These are phyloP conservation scores for Solanum commersonii DNA, from an alignment of 257 asterid species.

Conservation along the genomic window DNA sequence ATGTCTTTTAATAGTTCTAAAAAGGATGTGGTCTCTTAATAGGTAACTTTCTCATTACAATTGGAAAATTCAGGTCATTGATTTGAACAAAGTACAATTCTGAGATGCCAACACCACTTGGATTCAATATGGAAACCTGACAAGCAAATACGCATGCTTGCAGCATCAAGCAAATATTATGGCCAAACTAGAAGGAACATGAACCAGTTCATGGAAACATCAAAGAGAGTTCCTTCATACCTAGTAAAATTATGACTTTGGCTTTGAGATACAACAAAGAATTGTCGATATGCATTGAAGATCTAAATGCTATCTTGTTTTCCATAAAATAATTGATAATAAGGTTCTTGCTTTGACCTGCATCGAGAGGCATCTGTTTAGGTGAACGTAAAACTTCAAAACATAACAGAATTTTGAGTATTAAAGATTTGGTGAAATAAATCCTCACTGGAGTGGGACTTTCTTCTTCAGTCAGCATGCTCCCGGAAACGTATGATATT, in stretches of 20 bases:
- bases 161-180: background rate
- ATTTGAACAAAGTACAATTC: background rate
- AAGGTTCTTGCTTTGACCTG: background rate
- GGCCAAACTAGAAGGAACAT: background rate
- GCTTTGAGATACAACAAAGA: background rate
- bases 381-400: background rate
- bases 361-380: background rate
- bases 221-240: background rate
- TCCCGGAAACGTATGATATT: constrained; percentile 56
- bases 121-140: background rate
- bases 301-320: background rate
- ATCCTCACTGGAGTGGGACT: constrained; percentile 9
- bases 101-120: background rate
- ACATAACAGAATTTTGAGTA: background rate
- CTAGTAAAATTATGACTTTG: background rate
- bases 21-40: background rate
- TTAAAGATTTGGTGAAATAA: constrained; percentile 1
- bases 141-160: background rate
- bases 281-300: background rate
- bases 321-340: background rate
- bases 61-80: background rate
- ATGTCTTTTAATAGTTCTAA: background rate
- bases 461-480: constrained; percentile 56
- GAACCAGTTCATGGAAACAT: background rate
- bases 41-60: background rate